Percentiles rank a stretch among this genome's conserved stretches.
Conservation (phyloP, 108 stramenopile species). For the Nitzschia sp. region DNA sequence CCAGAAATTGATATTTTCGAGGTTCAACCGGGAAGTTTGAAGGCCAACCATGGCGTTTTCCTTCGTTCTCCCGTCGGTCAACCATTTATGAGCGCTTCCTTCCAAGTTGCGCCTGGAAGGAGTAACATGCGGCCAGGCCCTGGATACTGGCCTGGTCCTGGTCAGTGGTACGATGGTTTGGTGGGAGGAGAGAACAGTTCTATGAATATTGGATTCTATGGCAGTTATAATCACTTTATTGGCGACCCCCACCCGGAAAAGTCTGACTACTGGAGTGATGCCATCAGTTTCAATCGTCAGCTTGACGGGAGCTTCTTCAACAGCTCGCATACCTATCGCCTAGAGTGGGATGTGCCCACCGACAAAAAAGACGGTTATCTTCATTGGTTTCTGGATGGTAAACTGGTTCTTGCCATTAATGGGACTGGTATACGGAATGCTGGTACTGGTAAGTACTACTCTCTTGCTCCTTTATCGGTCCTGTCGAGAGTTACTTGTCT, state of each 20-base stretch:
- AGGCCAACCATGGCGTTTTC: constrained; percentile 65
- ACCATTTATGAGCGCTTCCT: constrained; percentile 84
- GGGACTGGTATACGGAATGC: constrained; percentile 55
- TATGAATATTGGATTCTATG: constrained; percentile 94
- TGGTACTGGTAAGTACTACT: constrained; percentile 39
- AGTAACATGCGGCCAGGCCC: constrained; percentile 67
- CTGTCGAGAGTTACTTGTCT: neutral
- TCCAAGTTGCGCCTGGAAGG: constrained; percentile 88
- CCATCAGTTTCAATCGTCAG: constrained; percentile 88
- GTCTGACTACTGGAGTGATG: constrained; percentile 94
- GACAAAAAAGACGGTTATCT: constrained; percentile 68
- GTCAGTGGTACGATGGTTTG: constrained; percentile 91
- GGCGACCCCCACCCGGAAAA: constrained; percentile 59
- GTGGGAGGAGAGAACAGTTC: constrained; percentile 72
- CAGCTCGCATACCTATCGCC: constrained; percentile 78
- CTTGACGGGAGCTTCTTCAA: constrained; percentile 79
- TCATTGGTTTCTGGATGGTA: constrained; percentile 91
- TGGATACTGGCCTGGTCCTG: constrained; percentile 85
- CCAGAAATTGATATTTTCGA: constrained; percentile 99
- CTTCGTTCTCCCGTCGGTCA: constrained; percentile 77
- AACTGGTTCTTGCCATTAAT: constrained; percentile 80
- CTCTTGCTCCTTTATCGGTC: no score
- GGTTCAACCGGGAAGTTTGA: constrained; percentile 76
- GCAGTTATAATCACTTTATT: constrained; percentile 86
- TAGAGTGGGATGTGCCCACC: constrained; percentile 94